Evolutionary conservation across 371 early-diverging fungal genomes (phyloP).

Genomic region (Lichtheimia ornata): DNA sequence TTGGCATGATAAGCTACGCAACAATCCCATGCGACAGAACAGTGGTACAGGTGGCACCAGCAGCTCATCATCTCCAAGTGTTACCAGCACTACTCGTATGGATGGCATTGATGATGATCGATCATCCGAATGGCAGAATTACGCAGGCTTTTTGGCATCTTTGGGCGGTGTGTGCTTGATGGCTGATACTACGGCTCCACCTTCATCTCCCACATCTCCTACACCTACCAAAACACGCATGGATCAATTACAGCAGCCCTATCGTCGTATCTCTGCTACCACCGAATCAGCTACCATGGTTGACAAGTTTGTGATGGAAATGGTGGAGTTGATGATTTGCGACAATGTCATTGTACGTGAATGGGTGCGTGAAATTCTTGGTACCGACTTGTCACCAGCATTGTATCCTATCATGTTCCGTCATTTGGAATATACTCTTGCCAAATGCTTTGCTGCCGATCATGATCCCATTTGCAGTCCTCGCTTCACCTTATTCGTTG

Average conservation of each 20-base stretch:
- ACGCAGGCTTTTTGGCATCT: conserved; percentile 73
- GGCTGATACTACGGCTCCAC: conserved; percentile 37
- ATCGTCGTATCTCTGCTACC: conserved; percentile 39
- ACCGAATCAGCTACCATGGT: conserved; percentile 66
- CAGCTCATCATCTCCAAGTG: conserved; percentile 2
- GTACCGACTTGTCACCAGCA: conserved; percentile 80
- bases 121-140: conserved; percentile 67
- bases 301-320: conserved; percentile 82
- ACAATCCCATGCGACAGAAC: conserved; percentile 27
- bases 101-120: conserved; percentile 43
- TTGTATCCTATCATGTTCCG: conserved; percentile 85
- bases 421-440: conserved; percentile 76
- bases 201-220: conserved; percentile 29
- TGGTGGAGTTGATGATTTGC: conserved; percentile 83
- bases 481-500: conserved; percentile 85
- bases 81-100: conserved; percentile 13
- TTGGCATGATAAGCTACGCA: conserved; percentile 49
- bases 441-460: conserved; percentile 75
- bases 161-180: conserved; percentile 67
- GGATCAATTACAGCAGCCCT: conserved; percentile 9
- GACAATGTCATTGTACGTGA: conserved; percentile 90
- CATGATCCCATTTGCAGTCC: conserved; percentile 79
- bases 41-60: conserved; percentile 13
- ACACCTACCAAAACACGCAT: conserved; percentile 4
- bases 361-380: conserved; percentile 86